phyloP scores from a whole-genome alignment of 2,329 filamentous ascomycete species.

The Trichoderma gracile region DNA sequence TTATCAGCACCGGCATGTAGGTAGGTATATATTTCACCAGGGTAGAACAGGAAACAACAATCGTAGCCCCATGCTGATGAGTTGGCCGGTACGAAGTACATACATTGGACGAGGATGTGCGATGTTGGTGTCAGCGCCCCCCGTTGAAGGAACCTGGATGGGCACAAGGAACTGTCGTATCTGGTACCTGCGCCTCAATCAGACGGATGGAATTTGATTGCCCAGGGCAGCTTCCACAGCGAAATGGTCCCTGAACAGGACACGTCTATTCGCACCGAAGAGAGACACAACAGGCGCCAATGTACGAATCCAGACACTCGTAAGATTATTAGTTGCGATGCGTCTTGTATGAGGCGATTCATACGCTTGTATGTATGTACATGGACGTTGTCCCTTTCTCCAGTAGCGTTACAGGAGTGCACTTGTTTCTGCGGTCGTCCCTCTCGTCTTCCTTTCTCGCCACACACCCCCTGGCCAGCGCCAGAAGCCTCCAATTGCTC shows the following conservation, averaged over 20 bases:
- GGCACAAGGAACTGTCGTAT: not conserved
- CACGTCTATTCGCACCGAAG: too few relatives aligned
- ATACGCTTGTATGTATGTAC: not conserved
- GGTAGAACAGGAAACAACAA: slow-evolving; percentile 16
- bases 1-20: not conserved
- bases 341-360: too few relatives aligned
- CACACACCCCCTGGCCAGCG: slow-evolving; percentile 11
- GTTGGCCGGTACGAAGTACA: slow-evolving; percentile 14
- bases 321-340: too few relatives aligned
- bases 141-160: slow-evolving; percentile 1
- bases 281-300: too few relatives aligned
- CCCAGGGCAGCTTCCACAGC: too few relatives aligned
- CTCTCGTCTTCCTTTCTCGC: not conserved
- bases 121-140: slow-evolving; percentile 16
- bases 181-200: not conserved
- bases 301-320: too few relatives aligned
- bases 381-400: not conserved
- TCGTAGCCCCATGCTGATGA: slow-evolving; percentile 11
- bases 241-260: too few relatives aligned
- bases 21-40: not conserved
- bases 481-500: slow-evolving; percentile 21
- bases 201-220: slow-evolving; percentile 2
- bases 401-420: not conserved
- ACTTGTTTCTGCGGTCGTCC: too few relatives aligned
- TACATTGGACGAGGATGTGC: not conserved